phyloP scores from a whole-genome alignment of 768 basidiomycete genomes.

The Amanita subjunquillea region DNA sequence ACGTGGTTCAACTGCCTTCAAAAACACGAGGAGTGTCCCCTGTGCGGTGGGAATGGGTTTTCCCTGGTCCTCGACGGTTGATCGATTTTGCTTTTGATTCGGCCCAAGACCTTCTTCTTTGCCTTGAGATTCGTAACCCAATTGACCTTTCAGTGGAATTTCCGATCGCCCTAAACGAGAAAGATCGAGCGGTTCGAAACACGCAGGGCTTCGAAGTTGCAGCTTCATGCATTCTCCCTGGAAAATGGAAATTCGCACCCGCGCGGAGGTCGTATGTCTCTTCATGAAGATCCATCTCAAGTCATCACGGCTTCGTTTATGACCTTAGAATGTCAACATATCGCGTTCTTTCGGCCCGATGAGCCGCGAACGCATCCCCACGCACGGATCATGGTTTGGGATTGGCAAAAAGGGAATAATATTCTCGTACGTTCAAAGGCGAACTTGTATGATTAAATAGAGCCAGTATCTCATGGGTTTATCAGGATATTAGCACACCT shows the following conservation, averaged over 20 bases:
- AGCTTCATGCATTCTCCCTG: constrained; percentile 30
- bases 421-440: not conserved
- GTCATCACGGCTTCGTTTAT: constrained; percentile 19
- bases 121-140: not conserved
- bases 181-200: not conserved
- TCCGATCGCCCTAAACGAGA: too few species aligned
- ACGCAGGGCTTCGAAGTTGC: not conserved
- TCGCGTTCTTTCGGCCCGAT: constrained; percentile 20
- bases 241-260: constrained; percentile 37
- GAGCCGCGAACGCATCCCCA: not conserved
- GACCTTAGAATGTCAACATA: constrained; percentile 36
- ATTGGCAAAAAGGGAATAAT: constrained; percentile 40
- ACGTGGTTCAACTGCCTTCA: not conserved
- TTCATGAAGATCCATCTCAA: constrained; percentile 13
- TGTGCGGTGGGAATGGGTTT: not conserved
- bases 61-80: not conserved
- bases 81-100: not conserved
- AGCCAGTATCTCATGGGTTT: not conserved
- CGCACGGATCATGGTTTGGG: constrained; percentile 40
- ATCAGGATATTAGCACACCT: not conserved
- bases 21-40: not conserved
- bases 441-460: too few species aligned
- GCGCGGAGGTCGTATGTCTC: constrained; percentile 24
- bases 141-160: not conserved
- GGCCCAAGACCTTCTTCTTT: not conserved